Evolutionary conservation across 306 rosid species (phyloP), one percentile per base, ranked within the genome.

Genomic region (Delonix regia): DNA sequence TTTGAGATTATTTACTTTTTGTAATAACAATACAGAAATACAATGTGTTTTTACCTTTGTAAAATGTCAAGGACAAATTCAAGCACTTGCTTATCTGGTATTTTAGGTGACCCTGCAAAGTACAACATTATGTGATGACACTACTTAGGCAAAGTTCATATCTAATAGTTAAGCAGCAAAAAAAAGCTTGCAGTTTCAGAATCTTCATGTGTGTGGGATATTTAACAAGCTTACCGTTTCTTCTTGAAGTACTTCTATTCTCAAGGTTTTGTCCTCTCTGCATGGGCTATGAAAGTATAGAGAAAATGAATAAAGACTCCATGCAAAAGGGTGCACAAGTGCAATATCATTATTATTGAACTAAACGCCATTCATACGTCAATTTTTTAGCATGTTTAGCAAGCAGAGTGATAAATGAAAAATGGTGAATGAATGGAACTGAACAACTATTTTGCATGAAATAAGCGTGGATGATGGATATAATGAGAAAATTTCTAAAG

Each of bases 31-130:
- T 48, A 57, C 4, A 11, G 34, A 57, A 13, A 24, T 12, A 13
- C n/a, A 25, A 1, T 57, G 25, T n/a, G n/a, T 48, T 68, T 11
- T 69, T 64, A 83, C 84, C 87, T 79, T 36, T 75, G 87, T 4
- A 64, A 44, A 24, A 7, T 0, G 49, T 83, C 75, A n/a, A 69
- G 18, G 12, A 69, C 13, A 34, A 7, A 13, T 62, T 79, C 64
- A 75, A 62, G 64, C 3, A 45, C 22, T 3, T 69, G 11, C 9
- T 36, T 83, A 18, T 53, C 42, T 10, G 74, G 78, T 16, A 22
- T 10, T 62, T 0, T 60, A 36, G 57, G 57, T 33, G 71, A 34
- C 44, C 42, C 86, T 55, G 5, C 48, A 55, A 82, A 63, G 36
- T 59, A 52, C 71, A 22, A 34, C 15, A 36, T 27, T 61, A 15